These are phyloP conservation scores for Metschnikowia continentalis DNA, from an alignment of 805 yeast genomes.

Conservation along the genomic window DNA sequence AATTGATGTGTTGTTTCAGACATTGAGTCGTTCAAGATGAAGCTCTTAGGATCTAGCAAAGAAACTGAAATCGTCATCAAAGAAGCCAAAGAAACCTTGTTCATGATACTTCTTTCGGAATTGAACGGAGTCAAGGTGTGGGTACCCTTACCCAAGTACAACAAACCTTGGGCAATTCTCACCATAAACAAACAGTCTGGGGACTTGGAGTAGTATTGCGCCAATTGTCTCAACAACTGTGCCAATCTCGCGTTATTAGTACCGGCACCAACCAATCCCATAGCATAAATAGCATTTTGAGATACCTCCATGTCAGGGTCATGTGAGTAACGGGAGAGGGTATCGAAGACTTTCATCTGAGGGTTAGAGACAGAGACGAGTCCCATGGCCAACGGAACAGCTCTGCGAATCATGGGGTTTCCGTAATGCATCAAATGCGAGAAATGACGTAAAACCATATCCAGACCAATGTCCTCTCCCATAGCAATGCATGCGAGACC, in stretches of 20 bases:
- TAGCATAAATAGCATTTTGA: constrained; percentile 87
- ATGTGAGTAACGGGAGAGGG: constrained; percentile 92
- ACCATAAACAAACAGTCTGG: constrained; percentile 89
- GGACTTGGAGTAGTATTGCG: constrained; percentile 86
- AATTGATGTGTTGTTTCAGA: constrained; percentile 60
- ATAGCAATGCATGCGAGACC: constrained; percentile 93
- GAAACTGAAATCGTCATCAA: constrained; percentile 80
- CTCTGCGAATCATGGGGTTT: constrained; percentile 80
- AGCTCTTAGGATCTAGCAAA: constrained; percentile 77
- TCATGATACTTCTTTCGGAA: constrained; percentile 79
- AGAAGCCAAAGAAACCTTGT: constrained; percentile 87
- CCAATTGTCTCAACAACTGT: constrained; percentile 89
- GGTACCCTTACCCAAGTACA: constrained; percentile 96
- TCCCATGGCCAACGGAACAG: constrained; percentile 98
- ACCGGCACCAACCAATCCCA: constrained; percentile 99
- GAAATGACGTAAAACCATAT: constrained; percentile 94
- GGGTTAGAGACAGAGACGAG: constrained; percentile 90
- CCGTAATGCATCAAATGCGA: constrained; percentile 98
- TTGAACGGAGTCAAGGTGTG: constrained; percentile 84
- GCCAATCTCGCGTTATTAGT: constrained; percentile 98
- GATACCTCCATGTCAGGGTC: constrained; percentile 94
- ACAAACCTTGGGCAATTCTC: constrained; percentile 89
- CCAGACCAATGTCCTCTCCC: constrained; percentile 98
- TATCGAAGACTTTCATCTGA: constrained; percentile 94
- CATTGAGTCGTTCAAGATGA: constrained; percentile 62